Percentiles rank a stretch among this genome's conserved stretches.
Conservation (phyloP, 768 basidiomycete species). For the Pluteus cervinus region DNA sequence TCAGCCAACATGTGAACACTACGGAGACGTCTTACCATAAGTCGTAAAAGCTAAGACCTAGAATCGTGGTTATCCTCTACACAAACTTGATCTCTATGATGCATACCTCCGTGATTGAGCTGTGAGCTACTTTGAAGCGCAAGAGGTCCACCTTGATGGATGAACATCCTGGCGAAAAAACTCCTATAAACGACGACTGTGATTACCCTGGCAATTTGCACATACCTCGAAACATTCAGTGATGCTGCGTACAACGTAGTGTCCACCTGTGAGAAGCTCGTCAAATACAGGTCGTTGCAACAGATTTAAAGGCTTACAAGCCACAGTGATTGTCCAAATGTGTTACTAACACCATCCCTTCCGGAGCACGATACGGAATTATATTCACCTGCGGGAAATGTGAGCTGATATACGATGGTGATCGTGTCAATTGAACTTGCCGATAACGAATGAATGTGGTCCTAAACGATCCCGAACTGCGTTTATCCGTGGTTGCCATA, state of each 20-base stretch:
- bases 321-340: slow-evolving; percentile 52
- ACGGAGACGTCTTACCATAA: slow-evolving; percentile 29
- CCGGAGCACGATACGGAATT: slow-evolving; percentile 53
- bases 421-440: slow-evolving; percentile 14
- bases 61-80: background rate
- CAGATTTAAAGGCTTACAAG: slow-evolving; percentile 20
- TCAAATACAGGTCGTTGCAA: background rate
- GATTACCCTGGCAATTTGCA: background rate
- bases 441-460: slow-evolving; percentile 41
- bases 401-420: background rate
- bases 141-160: slow-evolving; percentile 51
- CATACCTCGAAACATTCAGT: slow-evolving; percentile 41
- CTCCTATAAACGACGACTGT: background rate
- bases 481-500: slow-evolving; percentile 48
- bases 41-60: slow-evolving; percentile 39
- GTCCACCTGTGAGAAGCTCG: slow-evolving; percentile 25
- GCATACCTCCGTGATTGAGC: slow-evolving; percentile 40
- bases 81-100: background rate
- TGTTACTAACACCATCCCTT: slow-evolving; percentile 42
- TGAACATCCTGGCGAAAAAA: slow-evolving; percentile 41
- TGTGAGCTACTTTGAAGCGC: slow-evolving; percentile 44
- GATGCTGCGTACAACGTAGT: slow-evolving; percentile 43
- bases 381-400: slow-evolving; percentile 35
- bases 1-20: background rate
- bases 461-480: slow-evolving; percentile 42